A percentile compares a stretch with the other conserved stretches of the same genome.
phyloP scores from a whole-genome alignment of 805 yeast species.

The Zygosaccharomyces bailii region DNA sequence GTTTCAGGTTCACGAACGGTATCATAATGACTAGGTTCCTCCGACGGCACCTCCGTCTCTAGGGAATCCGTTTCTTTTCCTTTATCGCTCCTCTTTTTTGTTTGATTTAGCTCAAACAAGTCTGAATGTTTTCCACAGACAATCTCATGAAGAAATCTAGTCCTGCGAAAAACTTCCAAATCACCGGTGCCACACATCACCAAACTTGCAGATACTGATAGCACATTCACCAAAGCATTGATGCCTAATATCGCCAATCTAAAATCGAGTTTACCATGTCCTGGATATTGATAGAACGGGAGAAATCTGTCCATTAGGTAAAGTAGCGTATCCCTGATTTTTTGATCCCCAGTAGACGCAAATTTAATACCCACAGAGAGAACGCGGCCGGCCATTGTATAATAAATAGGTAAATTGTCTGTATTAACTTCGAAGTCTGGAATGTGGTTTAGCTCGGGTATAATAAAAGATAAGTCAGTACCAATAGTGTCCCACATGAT shows the following conservation, averaged over 20 bases:
- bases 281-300: constrained; percentile 35
- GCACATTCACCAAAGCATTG: constrained; percentile 51
- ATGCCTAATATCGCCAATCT: constrained; percentile 51
- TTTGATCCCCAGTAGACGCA: constrained; percentile 63
- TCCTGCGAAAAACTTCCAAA: constrained; percentile 66
- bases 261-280: constrained; percentile 53
- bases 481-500: constrained; percentile 71
- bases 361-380: constrained; percentile 68
- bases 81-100: constrained; percentile 1
- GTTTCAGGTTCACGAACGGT: constrained; percentile 7
- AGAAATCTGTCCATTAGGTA: constrained; percentile 29
- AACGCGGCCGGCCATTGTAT: constrained; percentile 70
- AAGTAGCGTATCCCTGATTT: constrained; percentile 48
- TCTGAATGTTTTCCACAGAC: constrained; percentile 38
- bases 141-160: constrained; percentile 65
- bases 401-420: constrained; percentile 59
- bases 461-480: constrained; percentile 33
- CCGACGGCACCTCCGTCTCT: constrained; percentile 7
- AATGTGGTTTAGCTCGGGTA: constrained; percentile 15
- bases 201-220: constrained; percentile 63
- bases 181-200: constrained; percentile 94
- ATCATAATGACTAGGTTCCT: constrained; percentile 2
- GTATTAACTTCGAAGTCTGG: constrained; percentile 41
- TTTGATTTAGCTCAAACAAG: constrained; percentile 15
- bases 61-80: constrained; percentile 2